Evolutionary conservation across 352 stramenopile genomes (phyloP).

Genomic region (Phytophthora pluvialis): DNA sequence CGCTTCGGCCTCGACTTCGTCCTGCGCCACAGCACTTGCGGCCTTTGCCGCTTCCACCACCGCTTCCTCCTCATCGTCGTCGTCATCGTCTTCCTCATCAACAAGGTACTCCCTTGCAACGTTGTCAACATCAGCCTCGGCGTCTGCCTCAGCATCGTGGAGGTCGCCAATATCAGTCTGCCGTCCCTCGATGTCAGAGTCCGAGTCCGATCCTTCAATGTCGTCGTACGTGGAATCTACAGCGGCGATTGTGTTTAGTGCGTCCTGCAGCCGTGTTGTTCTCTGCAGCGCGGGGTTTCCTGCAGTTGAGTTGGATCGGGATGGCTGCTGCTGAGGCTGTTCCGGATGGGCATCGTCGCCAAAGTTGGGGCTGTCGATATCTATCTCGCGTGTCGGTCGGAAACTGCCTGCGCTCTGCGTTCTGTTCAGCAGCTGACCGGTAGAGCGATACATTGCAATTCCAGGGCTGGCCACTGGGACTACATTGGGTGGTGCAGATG

Average conservation of each 20-base stretch:
- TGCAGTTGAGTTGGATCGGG: constrained; percentile 32
- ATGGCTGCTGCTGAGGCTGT: constrained; percentile 25
- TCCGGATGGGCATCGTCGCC: constrained; percentile 12
- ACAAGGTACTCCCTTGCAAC: constrained; percentile 42
- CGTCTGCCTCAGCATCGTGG: constrained; percentile 55
- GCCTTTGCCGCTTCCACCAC: constrained; percentile 36
- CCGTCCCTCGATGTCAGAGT: constrained; percentile 52
- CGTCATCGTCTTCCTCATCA: constrained; percentile 49
- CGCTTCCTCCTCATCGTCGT: constrained; percentile 34
- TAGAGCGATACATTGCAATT: constrained; percentile 49
- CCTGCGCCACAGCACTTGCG: constrained; percentile 11
- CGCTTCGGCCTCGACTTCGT: constrained; percentile 17
- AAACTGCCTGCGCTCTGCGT: constrained; percentile 53
- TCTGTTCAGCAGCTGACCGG: constrained; percentile 41
- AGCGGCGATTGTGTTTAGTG: constrained; percentile 53
- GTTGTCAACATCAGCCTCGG: constrained; percentile 32
- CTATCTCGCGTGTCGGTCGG: constrained; percentile 46
- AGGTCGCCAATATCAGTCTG: constrained; percentile 53
- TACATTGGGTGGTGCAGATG: constrained; percentile 12
- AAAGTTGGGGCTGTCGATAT: constrained; percentile 46
- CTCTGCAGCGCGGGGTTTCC: constrained; percentile 33
- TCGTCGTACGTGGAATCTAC: constrained; percentile 65
- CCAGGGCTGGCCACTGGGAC: constrained; percentile 26
- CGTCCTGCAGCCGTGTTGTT: constrained; percentile 47
- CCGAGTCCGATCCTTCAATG: constrained; percentile 47